phyloP scores from a whole-genome alignment of 2,329 filamentous ascomycete species.

The Diaporthe vaccinii region DNA sequence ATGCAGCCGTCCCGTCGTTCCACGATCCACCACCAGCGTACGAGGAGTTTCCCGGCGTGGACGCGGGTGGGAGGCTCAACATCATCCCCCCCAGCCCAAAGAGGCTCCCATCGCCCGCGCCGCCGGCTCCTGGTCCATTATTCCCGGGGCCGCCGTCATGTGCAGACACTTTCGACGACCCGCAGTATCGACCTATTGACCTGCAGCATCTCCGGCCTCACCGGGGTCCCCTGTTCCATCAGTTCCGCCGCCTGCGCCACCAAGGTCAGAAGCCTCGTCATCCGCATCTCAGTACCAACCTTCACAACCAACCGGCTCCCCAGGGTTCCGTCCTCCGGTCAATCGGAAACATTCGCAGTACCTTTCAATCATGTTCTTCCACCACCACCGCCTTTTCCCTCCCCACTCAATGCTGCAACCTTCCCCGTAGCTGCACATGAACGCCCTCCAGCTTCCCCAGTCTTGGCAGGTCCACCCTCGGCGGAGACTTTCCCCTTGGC shows the following conservation, averaged over 20 bases:
- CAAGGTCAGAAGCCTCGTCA: neutral
- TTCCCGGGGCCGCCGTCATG: constrained; percentile 12
- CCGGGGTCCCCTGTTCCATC: neutral
- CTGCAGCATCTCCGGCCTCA: neutral
- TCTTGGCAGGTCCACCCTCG: neutral
- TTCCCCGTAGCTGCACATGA: constrained; percentile 4
- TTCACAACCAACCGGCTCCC: constrained; percentile 14
- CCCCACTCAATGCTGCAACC: constrained; percentile 1
- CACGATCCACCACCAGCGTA: constrained; percentile 10
- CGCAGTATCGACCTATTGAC: constrained; percentile 15
- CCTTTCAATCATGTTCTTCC: constrained; percentile 2
- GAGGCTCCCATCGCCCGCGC: neutral
- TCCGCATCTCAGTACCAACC: neutral
- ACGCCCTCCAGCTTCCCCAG: constrained; percentile 7
- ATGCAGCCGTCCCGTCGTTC: neutral
- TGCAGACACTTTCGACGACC: constrained; percentile 6
- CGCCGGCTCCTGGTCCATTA: neutral
- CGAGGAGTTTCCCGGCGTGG: constrained; percentile 6
- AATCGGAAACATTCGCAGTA: constrained; percentile 3
- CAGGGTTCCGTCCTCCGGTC: neutral
- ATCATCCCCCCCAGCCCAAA: constrained; percentile 1
- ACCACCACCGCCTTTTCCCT: neutral
- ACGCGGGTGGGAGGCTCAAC: constrained; percentile 15
- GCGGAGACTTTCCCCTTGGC: neutral
- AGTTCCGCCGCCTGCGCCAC: neutral